These are phyloP conservation scores for Phytopythium oedochilum DNA, from an alignment of 352 stramenopile genomes.

Conservation along the genomic window DNA sequence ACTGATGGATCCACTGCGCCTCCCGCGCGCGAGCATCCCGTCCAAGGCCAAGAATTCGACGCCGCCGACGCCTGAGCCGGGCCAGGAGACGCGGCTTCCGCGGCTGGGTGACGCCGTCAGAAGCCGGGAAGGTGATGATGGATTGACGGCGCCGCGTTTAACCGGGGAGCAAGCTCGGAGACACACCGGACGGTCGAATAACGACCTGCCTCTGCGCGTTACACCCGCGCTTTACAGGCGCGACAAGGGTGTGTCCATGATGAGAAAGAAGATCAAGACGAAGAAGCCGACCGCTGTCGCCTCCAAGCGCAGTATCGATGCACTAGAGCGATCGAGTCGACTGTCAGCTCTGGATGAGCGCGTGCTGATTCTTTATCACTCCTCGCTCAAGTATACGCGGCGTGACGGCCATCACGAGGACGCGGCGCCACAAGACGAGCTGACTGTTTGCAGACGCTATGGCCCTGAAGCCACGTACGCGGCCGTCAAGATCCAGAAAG, in stretches of 20 bases:
- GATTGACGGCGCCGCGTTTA: not conserved
- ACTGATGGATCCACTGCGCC: not conserved
- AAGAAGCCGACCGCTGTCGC: not conserved
- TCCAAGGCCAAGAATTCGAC: not conserved
- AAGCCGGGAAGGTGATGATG: not conserved
- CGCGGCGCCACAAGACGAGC: not conserved
- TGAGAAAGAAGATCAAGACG: not conserved
- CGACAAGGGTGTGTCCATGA: not conserved
- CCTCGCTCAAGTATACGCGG: conserved; percentile 34
- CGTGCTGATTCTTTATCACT: conserved; percentile 60
- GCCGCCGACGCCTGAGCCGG: not conserved
- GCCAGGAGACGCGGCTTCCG: not conserved
- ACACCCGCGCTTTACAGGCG: no score
- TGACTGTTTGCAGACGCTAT: conserved; percentile 12
- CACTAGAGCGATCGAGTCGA: not conserved
- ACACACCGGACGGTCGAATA: not conserved
- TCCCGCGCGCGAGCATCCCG: not conserved
- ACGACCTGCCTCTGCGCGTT: not conserved
- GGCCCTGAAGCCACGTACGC: conserved; percentile 52
- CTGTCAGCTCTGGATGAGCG: conserved; percentile 47
- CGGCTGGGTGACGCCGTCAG: not conserved
- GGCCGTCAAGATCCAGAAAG: conserved; percentile 52
- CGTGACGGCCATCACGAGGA: conserved; percentile 6
- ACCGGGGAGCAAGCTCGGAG: not conserved
- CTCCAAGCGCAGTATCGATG: not conserved